Conservation (phyloP, 75 land plant species). For the Gnetum montanum region DNA sequence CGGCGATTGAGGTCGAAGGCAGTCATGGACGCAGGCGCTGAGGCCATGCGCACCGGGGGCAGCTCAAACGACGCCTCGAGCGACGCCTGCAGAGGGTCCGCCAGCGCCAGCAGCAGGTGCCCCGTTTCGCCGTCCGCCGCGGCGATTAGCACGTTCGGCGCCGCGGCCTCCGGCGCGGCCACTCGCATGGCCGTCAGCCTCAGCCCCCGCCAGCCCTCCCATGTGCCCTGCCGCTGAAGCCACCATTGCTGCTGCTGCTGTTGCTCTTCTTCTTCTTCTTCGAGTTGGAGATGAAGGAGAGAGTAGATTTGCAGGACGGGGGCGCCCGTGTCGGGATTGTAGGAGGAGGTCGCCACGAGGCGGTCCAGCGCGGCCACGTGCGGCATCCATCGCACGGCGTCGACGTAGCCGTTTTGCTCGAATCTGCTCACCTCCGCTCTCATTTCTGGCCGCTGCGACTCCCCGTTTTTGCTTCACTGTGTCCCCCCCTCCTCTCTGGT, state of each 20-base stretch:
- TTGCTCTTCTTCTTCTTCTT: too few relatives aligned
- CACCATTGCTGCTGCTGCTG: conserved; percentile 10
- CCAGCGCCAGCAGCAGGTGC: conserved; percentile 33
- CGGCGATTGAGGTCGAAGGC: conserved; percentile 39
- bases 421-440: conserved; percentile 34
- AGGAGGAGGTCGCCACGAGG: conserved; percentile 32
- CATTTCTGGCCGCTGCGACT: too few relatives aligned
- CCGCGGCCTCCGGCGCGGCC: conserved; percentile 11
- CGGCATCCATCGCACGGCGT: conserved; percentile 85
- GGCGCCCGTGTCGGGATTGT: conserved; percentile 31
- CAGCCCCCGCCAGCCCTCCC: conserved; percentile 13
- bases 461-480: too few relatives aligned
- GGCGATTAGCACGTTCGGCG: conserved; percentile 21
- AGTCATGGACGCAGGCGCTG: conserved; percentile 45
- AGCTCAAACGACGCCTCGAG: conserved; percentile 9
- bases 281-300: conserved; percentile 7
- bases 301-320: conserved; percentile 34
- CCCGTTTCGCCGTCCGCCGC: conserved; percentile 43
- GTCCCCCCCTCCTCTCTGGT: too few relatives aligned
- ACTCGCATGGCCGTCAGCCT: conserved; percentile 26
- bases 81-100: conserved; percentile 25
- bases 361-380: conserved; percentile 42
- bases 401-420: conserved; percentile 51
- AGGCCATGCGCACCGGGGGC: conserved; percentile 3
- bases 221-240: conserved; percentile 30